Conservation (phyloP, 495 filamentous ascomycete species). For the Penicillium angulare region DNA sequence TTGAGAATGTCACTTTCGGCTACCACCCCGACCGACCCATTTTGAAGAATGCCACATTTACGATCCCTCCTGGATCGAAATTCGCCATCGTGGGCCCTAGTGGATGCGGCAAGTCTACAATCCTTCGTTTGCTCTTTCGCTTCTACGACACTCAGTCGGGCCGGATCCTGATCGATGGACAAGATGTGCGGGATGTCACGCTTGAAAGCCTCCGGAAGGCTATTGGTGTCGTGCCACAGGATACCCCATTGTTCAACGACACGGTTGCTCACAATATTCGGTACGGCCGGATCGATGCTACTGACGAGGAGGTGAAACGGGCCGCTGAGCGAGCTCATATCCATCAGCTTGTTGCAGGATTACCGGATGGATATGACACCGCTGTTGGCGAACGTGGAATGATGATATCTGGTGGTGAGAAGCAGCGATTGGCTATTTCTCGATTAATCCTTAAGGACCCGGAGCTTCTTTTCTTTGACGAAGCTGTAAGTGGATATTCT, state of each 20-base stretch:
- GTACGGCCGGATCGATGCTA: slow-evolving; percentile 85
- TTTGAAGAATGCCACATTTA: slow-evolving; percentile 77
- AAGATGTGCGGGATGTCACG: slow-evolving; percentile 82
- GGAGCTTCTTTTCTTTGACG: slow-evolving; percentile 91
- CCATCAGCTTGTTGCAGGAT: slow-evolving; percentile 71
- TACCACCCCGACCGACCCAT: slow-evolving; percentile 88
- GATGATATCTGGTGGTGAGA: slow-evolving; percentile 98
- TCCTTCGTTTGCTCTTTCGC: slow-evolving; percentile 86
- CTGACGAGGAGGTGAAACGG: slow-evolving; percentile 65
- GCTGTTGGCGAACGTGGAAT: slow-evolving; percentile 94
- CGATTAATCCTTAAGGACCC: slow-evolving; percentile 89
- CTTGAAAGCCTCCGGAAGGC: slow-evolving; percentile 77
- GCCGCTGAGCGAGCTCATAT: slow-evolving; percentile 82
- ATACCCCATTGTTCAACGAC: slow-evolving; percentile 95
- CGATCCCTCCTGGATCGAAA: slow-evolving; percentile 93
- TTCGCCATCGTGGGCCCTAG: slow-evolving; percentile 93
- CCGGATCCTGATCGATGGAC: slow-evolving; percentile 86
- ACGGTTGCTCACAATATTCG: slow-evolving; percentile 93
- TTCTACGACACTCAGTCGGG: slow-evolving; percentile 90
- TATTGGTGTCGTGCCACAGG: slow-evolving; percentile 96
- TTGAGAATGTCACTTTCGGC: slow-evolving; percentile 94
- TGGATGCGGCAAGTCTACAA: slow-evolving; percentile 94
- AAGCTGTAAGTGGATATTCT: slow-evolving; percentile 60
- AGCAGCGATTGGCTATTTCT: slow-evolving; percentile 87
- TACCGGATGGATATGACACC: slow-evolving; percentile 86